These are phyloP conservation scores for Ricinus communis DNA, from an alignment of 345 rosid species.

Conservation along the genomic window DNA sequence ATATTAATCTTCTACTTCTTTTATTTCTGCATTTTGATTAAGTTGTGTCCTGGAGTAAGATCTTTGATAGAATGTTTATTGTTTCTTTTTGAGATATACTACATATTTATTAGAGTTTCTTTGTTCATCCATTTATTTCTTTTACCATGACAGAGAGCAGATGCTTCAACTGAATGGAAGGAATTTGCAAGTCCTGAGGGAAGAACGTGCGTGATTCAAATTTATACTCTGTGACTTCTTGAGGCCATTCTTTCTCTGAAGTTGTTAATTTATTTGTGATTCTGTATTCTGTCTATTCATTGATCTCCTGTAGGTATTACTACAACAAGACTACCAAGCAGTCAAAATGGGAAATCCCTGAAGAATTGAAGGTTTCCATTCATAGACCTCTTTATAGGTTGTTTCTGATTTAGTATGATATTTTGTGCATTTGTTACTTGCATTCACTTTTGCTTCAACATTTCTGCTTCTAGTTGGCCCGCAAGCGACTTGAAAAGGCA, in stretches of 20 bases:
- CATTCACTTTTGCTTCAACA: slow-evolving; percentile 9
- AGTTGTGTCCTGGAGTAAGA: neutral
- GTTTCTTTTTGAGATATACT: neutral
- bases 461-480: slow-evolving; percentile 63
- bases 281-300: slow-evolving; percentile 20
- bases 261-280: slow-evolving; percentile 16
- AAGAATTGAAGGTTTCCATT: slow-evolving; percentile 74
- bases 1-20: neutral
- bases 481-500: slow-evolving; percentile 58
- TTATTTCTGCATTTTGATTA: neutral
- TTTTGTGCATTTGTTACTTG: slow-evolving; percentile 9
- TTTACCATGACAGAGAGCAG: slow-evolving; percentile 68
- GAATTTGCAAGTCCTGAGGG: slow-evolving; percentile 92
- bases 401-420: slow-evolving; percentile 10
- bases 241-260: neutral
- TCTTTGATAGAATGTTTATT: neutral
- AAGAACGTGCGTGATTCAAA: slow-evolving; percentile 59
- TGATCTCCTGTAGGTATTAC: slow-evolving; percentile 59
- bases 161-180: slow-evolving; percentile 94
- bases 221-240: neutral
- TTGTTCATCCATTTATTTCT: slow-evolving; percentile 17
- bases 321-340: slow-evolving; percentile 81
- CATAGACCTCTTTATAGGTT: slow-evolving; percentile 1
- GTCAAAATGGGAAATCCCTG: slow-evolving; percentile 92
- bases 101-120: neutral